Evolutionary conservation across 1,284 basidiomycete species (phyloP).

Genomic region (Ceratobasidium sp.): DNA sequence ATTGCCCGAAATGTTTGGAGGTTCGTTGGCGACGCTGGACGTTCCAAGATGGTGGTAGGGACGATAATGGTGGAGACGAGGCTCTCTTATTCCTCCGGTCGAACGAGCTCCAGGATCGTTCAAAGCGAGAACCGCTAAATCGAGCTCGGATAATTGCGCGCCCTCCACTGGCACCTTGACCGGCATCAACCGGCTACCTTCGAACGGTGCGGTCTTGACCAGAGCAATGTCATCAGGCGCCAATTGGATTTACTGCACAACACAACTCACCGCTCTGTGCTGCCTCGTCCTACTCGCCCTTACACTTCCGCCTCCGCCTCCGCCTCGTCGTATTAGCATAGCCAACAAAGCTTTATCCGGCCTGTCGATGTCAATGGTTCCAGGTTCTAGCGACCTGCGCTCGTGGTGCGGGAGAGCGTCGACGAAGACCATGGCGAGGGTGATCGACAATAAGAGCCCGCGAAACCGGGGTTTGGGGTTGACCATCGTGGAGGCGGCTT

Average conservation of each 20-base stretch:
- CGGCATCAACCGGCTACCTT: not conserved
- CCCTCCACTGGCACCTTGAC: too few species aligned
- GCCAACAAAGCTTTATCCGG: not conserved
- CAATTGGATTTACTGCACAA: not conserved
- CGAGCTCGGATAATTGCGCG: too few species aligned
- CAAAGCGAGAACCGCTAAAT: not conserved
- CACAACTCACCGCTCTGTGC: slow-evolving; percentile 12
- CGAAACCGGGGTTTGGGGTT: slow-evolving; percentile 4
- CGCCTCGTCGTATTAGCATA: not conserved
- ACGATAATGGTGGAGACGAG: not conserved
- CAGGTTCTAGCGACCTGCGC: not conserved
- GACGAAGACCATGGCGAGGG: slow-evolving; percentile 2
- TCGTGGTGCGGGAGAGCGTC: slow-evolving; percentile 7
- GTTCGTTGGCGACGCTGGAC: too few species aligned
- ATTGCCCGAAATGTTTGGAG: too few species aligned
- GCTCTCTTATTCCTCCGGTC: not conserved
- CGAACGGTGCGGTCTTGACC: not conserved
- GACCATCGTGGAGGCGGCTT: not conserved
- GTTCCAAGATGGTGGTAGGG: not conserved
- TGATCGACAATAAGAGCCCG: not conserved
- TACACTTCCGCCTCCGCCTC: not conserved
- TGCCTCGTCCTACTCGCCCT: not conserved
- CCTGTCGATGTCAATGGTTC: not conserved
- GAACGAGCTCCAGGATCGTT: not conserved
- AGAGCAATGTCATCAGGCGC: not conserved